A percentile compares a stretch with the other conserved stretches of the same genome.
These are phyloP conservation scores for Coelastrella sp. DNA, from an alignment of 139 green algal species.

Conservation along the genomic window DNA sequence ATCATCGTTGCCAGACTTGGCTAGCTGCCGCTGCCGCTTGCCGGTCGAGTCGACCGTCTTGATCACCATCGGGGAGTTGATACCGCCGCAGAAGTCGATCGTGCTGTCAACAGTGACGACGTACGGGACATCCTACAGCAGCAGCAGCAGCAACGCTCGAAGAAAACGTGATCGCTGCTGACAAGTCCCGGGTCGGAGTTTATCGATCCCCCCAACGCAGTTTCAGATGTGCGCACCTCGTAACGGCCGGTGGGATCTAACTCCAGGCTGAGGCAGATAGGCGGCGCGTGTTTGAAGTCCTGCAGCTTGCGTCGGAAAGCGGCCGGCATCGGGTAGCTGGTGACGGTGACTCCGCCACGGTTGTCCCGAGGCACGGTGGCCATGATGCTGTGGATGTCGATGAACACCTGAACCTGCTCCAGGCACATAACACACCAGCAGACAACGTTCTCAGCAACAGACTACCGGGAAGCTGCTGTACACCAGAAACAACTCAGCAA, in stretches of 20 bases:
- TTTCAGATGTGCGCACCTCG: background rate
- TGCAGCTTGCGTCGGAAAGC: constrained; percentile 7
- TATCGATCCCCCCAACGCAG: too few relatives aligned
- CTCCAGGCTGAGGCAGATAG: constrained; percentile 23
- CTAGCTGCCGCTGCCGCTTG: constrained; percentile 58
- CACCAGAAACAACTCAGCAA: too few relatives aligned
- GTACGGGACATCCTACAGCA: constrained; percentile 56
- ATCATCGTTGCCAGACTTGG: constrained; percentile 87
- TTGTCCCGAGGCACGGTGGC: background rate
- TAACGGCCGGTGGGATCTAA: constrained; percentile 38
- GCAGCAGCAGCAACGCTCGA: too few relatives aligned
- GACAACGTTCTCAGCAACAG: too few relatives aligned
- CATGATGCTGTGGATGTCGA: background rate
- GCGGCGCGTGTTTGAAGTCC: background rate
- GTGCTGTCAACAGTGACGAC: constrained; percentile 54
- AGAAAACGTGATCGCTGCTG: background rate
- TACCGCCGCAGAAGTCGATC: constrained; percentile 79
- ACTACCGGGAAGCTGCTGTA: too few relatives aligned
- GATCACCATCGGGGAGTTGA: constrained; percentile 90
- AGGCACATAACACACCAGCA: too few relatives aligned
- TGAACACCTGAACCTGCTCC: constrained; percentile 17
- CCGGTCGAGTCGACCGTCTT: constrained; percentile 47
- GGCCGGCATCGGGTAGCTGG: background rate
- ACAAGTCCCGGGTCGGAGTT: too few relatives aligned
- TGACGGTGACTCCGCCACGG: background rate